Evolutionary conservation across 805 yeast genomes (phyloP).

Genomic region (Kazachstania bromeliacearum): DNA sequence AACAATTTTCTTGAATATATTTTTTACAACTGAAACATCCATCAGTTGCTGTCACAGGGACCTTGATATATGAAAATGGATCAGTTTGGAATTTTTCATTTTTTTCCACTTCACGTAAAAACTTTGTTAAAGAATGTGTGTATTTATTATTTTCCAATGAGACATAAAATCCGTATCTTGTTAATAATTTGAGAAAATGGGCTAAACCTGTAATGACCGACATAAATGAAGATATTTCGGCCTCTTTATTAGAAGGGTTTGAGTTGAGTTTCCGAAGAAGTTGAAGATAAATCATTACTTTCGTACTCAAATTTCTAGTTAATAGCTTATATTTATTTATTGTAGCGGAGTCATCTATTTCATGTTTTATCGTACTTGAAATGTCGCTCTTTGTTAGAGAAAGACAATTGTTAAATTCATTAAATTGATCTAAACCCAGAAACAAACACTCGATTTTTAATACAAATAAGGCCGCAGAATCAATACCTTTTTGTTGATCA

Average conservation of each 20-base stretch:
- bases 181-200: slow-evolving; percentile 78
- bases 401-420: slow-evolving; percentile 9
- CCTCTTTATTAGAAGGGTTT: slow-evolving; percentile 25
- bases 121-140: slow-evolving; percentile 50
- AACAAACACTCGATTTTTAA: slow-evolving; percentile 69
- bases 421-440: slow-evolving; percentile 54
- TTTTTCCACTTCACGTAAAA: slow-evolving; percentile 43
- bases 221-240: slow-evolving; percentile 49
- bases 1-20: slow-evolving; percentile 80
- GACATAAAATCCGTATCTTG: slow-evolving; percentile 68
- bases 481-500: slow-evolving; percentile 56
- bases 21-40: slow-evolving; percentile 61
- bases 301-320: slow-evolving; percentile 82
- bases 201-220: slow-evolving; percentile 85
- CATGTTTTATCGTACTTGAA: background rate
- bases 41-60: slow-evolving; percentile 61
- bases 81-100: slow-evolving; percentile 33
- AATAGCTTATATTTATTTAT: slow-evolving; percentile 12
- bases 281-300: slow-evolving; percentile 81
- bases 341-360: too few relatives aligned
- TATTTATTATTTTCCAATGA: slow-evolving; percentile 61
- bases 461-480: slow-evolving; percentile 63
- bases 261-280: slow-evolving; percentile 54
- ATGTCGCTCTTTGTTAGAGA: background rate
- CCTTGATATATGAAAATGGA: slow-evolving; percentile 35